Conservation (phyloP, 345 rosid genomes). For the Populus deltoides region DNA sequence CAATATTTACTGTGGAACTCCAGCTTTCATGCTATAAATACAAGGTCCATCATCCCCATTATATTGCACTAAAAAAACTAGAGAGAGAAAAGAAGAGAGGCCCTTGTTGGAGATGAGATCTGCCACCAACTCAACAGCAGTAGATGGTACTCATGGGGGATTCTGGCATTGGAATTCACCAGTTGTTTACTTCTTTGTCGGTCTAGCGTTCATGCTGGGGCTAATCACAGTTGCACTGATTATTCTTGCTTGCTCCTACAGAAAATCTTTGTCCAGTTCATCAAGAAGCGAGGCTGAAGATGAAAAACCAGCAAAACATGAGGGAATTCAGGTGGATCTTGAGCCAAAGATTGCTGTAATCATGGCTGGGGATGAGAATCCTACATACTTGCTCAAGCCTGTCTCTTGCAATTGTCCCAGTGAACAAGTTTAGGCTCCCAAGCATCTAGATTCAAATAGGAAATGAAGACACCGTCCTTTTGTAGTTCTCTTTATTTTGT, state of each 20-base stretch:
- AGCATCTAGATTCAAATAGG: too few species aligned
- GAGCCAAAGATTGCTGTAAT: slow-evolving; percentile 23
- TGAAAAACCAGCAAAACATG: neutral
- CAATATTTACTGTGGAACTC: neutral
- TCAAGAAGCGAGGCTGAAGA: neutral
- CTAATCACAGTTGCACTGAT: slow-evolving; percentile 23
- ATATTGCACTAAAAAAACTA: neutral
- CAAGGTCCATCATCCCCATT: neutral
- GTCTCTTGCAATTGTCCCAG: neutral
- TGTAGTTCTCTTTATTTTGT: too few species aligned
- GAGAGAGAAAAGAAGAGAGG: neutral
- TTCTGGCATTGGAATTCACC: slow-evolving; percentile 26
- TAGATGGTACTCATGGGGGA: neutral
- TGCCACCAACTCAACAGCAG: slow-evolving; percentile 1
- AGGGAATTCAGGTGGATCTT: neutral
- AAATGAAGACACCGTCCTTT: too few species aligned
- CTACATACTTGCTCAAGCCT: slow-evolving; percentile 11
- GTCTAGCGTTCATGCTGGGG: slow-evolving; percentile 21
- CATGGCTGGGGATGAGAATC: slow-evolving; percentile 23
- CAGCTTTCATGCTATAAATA: neutral
- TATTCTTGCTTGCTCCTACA: slow-evolving; percentile 29
- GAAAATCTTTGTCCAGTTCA: slow-evolving; percentile 1
- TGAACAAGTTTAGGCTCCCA: neutral
- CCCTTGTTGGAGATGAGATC: neutral
- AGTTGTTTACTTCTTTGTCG: slow-evolving; percentile 23